Evolutionary conservation across 495 filamentous ascomycete genomes (phyloP).

Genomic region (Lindgomyces ingoldianus): DNA sequence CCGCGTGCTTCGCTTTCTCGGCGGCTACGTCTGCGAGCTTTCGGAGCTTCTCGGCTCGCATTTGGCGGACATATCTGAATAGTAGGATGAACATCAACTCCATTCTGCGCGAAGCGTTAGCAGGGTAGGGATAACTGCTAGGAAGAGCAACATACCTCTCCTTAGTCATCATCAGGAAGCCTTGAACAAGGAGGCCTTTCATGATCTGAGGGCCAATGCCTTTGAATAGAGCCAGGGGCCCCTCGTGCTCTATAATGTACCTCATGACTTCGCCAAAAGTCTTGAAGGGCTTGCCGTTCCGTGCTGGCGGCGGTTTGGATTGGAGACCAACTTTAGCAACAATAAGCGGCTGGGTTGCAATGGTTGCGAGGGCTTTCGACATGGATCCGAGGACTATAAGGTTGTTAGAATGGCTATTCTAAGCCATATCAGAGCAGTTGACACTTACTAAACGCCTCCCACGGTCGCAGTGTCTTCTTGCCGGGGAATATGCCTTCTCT

Average conservation of each 20-base stretch:
- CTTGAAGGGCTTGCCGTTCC: constrained; percentile 91
- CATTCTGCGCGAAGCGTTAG: constrained; percentile 60
- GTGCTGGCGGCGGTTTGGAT: constrained; percentile 80
- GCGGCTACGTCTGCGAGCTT: constrained; percentile 63
- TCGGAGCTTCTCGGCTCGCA: constrained; percentile 69
- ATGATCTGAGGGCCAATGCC: constrained; percentile 91
- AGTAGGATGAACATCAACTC: constrained; percentile 87
- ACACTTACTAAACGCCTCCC: constrained; percentile 89
- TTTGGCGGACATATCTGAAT: constrained; percentile 72
- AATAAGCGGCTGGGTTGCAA: constrained; percentile 92
- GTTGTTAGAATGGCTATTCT: neutral
- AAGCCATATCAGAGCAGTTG: constrained; percentile 27
- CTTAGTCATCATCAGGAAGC: constrained; percentile 98
- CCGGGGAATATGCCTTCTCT: constrained; percentile 77
- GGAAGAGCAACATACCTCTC: constrained; percentile 81
- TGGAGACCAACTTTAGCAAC: constrained; percentile 97
- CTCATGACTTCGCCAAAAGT: constrained; percentile 92
- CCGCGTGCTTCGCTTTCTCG: constrained; percentile 51
- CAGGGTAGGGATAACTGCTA: too few species aligned
- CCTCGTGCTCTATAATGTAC: constrained; percentile 88
- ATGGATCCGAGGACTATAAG: constrained; percentile 79
- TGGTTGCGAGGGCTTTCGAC: constrained; percentile 90
- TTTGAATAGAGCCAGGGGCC: constrained; percentile 81
- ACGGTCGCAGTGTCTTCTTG: constrained; percentile 72
- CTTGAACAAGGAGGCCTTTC: constrained; percentile 93